These are phyloP conservation scores for Kodamaea derodonti DNA, from an alignment of 1,139 yeast species.

Conservation along the genomic window DNA sequence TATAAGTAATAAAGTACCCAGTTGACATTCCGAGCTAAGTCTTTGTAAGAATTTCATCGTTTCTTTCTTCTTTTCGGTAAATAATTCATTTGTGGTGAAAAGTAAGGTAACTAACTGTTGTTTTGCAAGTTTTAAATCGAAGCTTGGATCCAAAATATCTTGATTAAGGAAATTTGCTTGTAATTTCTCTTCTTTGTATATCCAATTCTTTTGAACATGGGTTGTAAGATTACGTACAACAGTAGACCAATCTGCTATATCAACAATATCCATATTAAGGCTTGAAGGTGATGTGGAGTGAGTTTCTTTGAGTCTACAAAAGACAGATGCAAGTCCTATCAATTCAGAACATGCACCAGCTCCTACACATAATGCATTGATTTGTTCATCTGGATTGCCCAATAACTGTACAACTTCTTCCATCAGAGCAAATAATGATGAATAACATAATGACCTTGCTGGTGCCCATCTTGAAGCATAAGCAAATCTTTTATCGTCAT, in stretches of 20 bases:
- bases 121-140: slow-evolving; percentile 13
- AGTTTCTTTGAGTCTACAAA: slow-evolving; percentile 45
- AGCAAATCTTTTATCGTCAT: slow-evolving; percentile 63
- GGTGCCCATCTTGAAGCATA: slow-evolving; percentile 88
- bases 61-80: slow-evolving; percentile 60
- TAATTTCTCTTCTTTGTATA: slow-evolving; percentile 37
- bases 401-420: slow-evolving; percentile 38
- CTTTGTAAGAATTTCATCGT: slow-evolving; percentile 59
- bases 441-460: slow-evolving; percentile 70
- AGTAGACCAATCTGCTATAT: slow-evolving; percentile 73
- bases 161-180: slow-evolving; percentile 44
- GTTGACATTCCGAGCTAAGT: slow-evolving; percentile 42
- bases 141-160: slow-evolving; percentile 38
- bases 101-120: slow-evolving; percentile 59
- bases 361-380: slow-evolving; percentile 62
- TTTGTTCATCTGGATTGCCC: slow-evolving; percentile 22
- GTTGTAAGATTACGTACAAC: slow-evolving; percentile 44
- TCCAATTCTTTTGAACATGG: slow-evolving; percentile 50
- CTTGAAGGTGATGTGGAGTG: slow-evolving; percentile 28
- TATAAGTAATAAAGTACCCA: slow-evolving; percentile 60
- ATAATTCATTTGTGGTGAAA: slow-evolving; percentile 85
- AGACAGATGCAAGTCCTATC: slow-evolving; percentile 63
- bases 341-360: slow-evolving; percentile 91
- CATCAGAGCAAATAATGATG: slow-evolving; percentile 57
- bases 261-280: slow-evolving; percentile 54